phyloP scores from a whole-genome alignment of 1,139 yeast species.

The Nakaseomyces uthaithaninus region DNA sequence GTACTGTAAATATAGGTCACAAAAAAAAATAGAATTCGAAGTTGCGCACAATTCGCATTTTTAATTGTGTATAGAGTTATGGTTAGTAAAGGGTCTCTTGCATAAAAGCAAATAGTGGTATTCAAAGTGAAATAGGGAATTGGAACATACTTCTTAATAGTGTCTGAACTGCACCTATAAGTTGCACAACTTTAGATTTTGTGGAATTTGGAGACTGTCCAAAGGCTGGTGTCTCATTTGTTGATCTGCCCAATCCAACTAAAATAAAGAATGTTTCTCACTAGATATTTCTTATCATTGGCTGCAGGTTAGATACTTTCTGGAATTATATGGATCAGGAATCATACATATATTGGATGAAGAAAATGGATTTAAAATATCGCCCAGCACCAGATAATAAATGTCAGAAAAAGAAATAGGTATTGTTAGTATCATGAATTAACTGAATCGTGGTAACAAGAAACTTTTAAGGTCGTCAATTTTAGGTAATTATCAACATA shows the following conservation, averaged over 20 bases:
- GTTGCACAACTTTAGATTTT: constrained; percentile 50
- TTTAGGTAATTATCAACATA: too few relatives aligned
- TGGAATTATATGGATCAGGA: too few relatives aligned
- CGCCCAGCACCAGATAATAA: too few relatives aligned
- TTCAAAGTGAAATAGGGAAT: not conserved
- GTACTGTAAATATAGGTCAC: constrained; percentile 36
- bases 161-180: constrained; percentile 69
- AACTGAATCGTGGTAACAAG: too few relatives aligned
- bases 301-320: too few relatives aligned
- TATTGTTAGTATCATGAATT: too few relatives aligned
- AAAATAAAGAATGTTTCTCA: not conserved
- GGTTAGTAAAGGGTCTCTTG: constrained; percentile 15
- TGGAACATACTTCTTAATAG: constrained; percentile 50
- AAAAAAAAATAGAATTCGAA: constrained; percentile 2
- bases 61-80: not conserved
- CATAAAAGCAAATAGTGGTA: not conserved
- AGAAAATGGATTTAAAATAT: too few relatives aligned
- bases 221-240: constrained; percentile 35
- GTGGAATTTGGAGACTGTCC: constrained; percentile 40
- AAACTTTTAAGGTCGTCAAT: too few relatives aligned
- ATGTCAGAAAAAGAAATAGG: too few relatives aligned
- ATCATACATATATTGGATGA: too few relatives aligned
- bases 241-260: constrained; percentile 44
- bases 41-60: not conserved
- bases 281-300: not conserved